Base-by-base conservation (phyloP, 2,329 filamentous ascomycete species). In the Akanthomyces muscarius region DNA sequence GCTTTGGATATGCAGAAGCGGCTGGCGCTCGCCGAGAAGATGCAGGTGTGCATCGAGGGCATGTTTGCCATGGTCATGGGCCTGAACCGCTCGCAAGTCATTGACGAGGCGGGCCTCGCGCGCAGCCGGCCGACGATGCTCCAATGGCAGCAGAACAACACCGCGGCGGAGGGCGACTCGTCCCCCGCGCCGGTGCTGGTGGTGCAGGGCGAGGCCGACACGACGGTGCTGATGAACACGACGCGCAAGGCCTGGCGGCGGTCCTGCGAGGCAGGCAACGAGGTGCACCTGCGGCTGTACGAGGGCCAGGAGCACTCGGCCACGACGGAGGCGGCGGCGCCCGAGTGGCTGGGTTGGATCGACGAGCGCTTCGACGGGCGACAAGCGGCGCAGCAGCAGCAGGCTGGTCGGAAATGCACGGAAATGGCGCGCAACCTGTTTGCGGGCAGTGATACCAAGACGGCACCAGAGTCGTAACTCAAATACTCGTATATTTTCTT, bases 141-240 rank as follows among this genome's bases (percentile, higher is more conserved):
- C 7, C 25, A 36, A 25, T 66, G 65, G 65, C 62, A 66, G 59
- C 14, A 28, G 4, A 38, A 42, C 1, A 21, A 63, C 4, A 14
- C 59, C 8, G 55, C 65, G 1, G 64, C 65, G 30, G 55, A 33
- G 18, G 62, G 62, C 3, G 57, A 57, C 23, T 10, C 16, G 25
- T 64, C 64, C 28, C 62, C 59, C 18, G 62, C 64, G 48, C 65
- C 65, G 8, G 62, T 66, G n/a, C 47, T 66, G 21, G 62, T 66
- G 7, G 28, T 66, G 7, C 64, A 66, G 36, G 58, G 62, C 23
- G 21, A 42, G n/a, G 54, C 53, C 14, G 65, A 66, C 52, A 63
- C 55, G 25, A 57, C 64, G 25, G 59, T 64, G 25, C 52, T 57
- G 62, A 18, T 52, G 10, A 33, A 28, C 2, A 65, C 55, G 44